Percentiles rank a stretch among this genome's conserved stretches.
Conservation (phyloP, 345 rosid species). For the Leavenworthia alabamica region DNA sequence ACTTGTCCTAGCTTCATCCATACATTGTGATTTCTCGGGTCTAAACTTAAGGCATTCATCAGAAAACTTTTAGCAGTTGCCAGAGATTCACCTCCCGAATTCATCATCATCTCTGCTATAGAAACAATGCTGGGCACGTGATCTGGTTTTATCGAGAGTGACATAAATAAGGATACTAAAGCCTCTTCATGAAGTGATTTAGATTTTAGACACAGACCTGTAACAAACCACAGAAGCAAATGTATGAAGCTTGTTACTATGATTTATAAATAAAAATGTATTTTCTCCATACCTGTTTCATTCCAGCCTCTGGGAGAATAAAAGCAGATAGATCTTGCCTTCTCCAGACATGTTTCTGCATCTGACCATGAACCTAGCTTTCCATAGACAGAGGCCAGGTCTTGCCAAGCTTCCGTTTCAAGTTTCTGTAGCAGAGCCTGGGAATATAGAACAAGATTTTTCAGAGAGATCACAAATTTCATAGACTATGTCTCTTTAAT, state of each 20-base stretch:
- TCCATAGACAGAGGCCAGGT: conserved; percentile 61
- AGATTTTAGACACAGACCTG: conserved; percentile 69
- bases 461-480: conserved; percentile 10
- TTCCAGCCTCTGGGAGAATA: conserved; percentile 80
- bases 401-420: conserved; percentile 81
- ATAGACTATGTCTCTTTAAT: neutral
- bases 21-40: conserved; percentile 67
- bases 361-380: conserved; percentile 60
- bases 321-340: conserved; percentile 55
- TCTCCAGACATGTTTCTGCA: conserved; percentile 65
- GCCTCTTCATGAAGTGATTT: conserved; percentile 69
- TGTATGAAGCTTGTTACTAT: neutral
- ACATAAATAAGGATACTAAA: conserved; percentile 54
- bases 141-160: conserved; percentile 72
- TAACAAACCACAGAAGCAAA: conserved; percentile 6
- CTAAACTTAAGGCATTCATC: conserved; percentile 71
- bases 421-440: conserved; percentile 45
- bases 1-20: conserved; percentile 83
- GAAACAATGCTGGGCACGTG: conserved; percentile 76
- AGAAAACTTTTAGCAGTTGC: conserved; percentile 75
- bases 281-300: conserved; percentile 46
- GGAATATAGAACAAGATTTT: conserved; percentile 3
- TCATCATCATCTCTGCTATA: conserved; percentile 62
- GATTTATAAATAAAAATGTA: neutral
- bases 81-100: conserved; percentile 44